Evolutionary conservation across 352 stramenopile species (phyloP).

Genomic region (Aphanomyces invadans): DNA sequence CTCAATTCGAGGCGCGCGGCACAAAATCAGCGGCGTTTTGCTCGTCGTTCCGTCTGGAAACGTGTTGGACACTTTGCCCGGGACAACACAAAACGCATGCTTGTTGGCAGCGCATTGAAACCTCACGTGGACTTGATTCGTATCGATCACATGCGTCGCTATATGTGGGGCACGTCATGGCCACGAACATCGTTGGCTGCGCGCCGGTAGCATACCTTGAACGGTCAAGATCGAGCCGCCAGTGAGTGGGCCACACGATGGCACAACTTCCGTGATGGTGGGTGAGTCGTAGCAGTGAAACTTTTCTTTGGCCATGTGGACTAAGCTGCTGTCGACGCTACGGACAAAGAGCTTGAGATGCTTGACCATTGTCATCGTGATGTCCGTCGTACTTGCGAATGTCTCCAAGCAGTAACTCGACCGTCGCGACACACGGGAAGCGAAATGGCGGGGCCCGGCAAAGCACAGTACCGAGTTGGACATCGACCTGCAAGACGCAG

Average conservation of each 20-base stretch:
- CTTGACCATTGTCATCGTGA: too few species aligned
- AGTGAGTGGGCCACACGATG: constrained; percentile 17
- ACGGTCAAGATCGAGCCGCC: constrained; percentile 9
- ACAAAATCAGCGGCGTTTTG: constrained; percentile 11
- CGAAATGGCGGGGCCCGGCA: constrained; percentile 17
- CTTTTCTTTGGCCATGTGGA: constrained; percentile 15
- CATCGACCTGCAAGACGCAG: neutral
- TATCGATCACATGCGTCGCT: constrained; percentile 11
- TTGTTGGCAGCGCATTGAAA: constrained; percentile 19
- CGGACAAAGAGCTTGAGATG: too few species aligned
- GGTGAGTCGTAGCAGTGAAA: constrained; percentile 13
- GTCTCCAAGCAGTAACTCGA: constrained; percentile 15
- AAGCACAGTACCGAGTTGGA: neutral
- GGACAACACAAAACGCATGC: constrained; percentile 22
- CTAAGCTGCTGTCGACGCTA: constrained; percentile 5
- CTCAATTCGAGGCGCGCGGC: neutral
- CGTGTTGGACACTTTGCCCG: constrained; percentile 3
- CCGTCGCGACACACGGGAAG: constrained; percentile 1
- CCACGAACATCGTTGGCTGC: too few species aligned
- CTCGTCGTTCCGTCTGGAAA: constrained; percentile 1
- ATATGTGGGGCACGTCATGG: too few species aligned
- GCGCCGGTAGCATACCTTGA: too few species aligned
- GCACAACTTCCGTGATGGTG: constrained; percentile 7
- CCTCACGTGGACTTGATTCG: constrained; percentile 21
- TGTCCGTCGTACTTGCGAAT: neutral